A percentile compares a stretch with the other conserved stretches of the same genome.
Conservation (phyloP, 495 filamentous ascomycete species). For the Hypoxylon intermedium region DNA sequence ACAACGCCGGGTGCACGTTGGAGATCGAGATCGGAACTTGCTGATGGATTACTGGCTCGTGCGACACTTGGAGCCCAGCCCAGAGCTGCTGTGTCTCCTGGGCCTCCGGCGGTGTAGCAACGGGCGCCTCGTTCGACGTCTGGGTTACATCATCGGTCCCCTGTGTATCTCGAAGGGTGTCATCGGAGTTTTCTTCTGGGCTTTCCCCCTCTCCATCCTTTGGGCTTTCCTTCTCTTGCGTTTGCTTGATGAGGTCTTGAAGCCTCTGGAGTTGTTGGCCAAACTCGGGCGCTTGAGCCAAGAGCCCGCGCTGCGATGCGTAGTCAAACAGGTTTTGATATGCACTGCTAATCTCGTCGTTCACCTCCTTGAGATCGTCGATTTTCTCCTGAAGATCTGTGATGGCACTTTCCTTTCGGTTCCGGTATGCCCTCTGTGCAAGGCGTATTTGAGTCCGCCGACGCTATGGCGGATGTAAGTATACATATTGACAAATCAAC, state of each 20-base stretch:
- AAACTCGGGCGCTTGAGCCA: slow-evolving; percentile 60
- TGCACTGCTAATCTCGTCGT: slow-evolving; percentile 76
- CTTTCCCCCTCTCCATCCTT: slow-evolving; percentile 11
- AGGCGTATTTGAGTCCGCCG: slow-evolving; percentile 87
- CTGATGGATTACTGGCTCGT: slow-evolving; percentile 34
- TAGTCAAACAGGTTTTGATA: slow-evolving; percentile 75
- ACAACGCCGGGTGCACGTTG: slow-evolving; percentile 5
- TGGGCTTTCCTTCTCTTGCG: slow-evolving; percentile 38
- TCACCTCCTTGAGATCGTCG: slow-evolving; percentile 66
- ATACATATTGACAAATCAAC: slow-evolving; percentile 10
- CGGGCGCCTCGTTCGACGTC: neutral
- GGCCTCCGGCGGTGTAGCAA: slow-evolving; percentile 4
- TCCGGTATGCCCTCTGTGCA: slow-evolving; percentile 83
- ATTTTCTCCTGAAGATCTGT: slow-evolving; percentile 73
- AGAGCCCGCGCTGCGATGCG: slow-evolving; percentile 55
- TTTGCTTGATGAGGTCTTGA: slow-evolving; percentile 40
- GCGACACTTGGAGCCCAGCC: slow-evolving; percentile 40
- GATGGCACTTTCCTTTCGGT: slow-evolving; percentile 83
- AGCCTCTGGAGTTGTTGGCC: slow-evolving; percentile 52
- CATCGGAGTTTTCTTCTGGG: slow-evolving; percentile 23
- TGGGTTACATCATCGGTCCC: slow-evolving; percentile 3
- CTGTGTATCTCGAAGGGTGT: slow-evolving; percentile 3
- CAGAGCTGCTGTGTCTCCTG: slow-evolving; percentile 11
- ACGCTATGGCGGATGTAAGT: slow-evolving; percentile 59
- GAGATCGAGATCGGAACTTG: neutral